A percentile compares a stretch with the other conserved stretches of the same genome.
These are phyloP conservation scores for Aureobasidium sp. DNA, from an alignment of 2,329 filamentous ascomycete species.

Conservation along the genomic window DNA sequence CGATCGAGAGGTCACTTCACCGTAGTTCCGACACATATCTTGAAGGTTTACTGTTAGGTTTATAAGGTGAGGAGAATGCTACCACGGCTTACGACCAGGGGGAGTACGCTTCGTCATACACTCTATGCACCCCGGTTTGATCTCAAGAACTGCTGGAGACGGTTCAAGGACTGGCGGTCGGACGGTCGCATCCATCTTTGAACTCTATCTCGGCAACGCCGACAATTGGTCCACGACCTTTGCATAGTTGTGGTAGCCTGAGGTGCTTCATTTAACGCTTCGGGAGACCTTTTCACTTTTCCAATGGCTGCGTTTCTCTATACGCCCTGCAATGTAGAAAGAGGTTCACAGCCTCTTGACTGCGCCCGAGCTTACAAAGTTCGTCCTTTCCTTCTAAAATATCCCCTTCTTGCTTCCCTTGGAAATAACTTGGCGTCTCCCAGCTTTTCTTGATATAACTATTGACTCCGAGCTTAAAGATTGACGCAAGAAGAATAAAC, in stretches of 20 bases:
- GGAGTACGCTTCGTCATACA: neutral
- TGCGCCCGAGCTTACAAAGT: neutral
- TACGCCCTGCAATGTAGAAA: neutral
- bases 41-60: neutral
- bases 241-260: neutral
- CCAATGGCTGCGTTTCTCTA: neutral
- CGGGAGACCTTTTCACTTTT: constrained; percentile 4
- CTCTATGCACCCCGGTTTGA: neutral
- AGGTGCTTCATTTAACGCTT: constrained; percentile 11
- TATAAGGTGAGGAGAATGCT: constrained; percentile 3
- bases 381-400: neutral
- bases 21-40: neutral
- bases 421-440: neutral
- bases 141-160: neutral
- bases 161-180: neutral
- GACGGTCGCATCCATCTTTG: neutral
- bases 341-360: neutral
- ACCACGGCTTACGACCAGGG: neutral
- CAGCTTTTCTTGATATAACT: neutral
- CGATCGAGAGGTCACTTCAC: neutral
- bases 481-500: neutral
- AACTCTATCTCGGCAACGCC: neutral
- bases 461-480: neutral
- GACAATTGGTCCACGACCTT: neutral
- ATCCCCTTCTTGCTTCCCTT: neutral